These are phyloP conservation scores for Cocos nucifera DNA, from an alignment of 176 grass and related monocot species.

Conservation along the genomic window DNA sequence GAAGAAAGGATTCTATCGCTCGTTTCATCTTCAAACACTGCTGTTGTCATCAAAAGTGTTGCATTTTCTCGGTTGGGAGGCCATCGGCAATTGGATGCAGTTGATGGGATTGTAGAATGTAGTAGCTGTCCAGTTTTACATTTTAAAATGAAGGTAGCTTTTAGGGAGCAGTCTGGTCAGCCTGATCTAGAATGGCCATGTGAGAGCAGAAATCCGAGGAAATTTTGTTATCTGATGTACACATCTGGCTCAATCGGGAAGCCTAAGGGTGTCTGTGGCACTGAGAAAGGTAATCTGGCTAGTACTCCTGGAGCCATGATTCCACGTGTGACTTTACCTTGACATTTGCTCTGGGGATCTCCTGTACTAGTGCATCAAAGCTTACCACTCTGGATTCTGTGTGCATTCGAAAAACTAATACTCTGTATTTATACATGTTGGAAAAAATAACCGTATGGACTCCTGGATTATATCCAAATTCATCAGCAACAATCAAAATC, in stretches of 20 bases:
- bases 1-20: conserved; percentile 45
- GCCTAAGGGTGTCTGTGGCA: conserved; percentile 81
- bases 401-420: too few species aligned
- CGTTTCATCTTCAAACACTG: conserved; percentile 39
- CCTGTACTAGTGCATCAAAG: too few species aligned
- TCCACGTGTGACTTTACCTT: too few species aligned
- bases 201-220: conserved; percentile 1
- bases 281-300: conserved; percentile 44
- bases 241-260: conserved; percentile 89
- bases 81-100: neutral
- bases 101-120: conserved; percentile 8
- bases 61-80: neutral
- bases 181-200: conserved; percentile 50
- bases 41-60: conserved; percentile 20
- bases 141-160: conserved; percentile 21
- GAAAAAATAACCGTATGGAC: too few species aligned
- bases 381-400: too few species aligned
- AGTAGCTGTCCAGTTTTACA: conserved; percentile 23
- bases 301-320: neutral
- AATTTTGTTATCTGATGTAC: conserved; percentile 85
- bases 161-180: neutral
- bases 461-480: too few species aligned
- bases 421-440: too few species aligned
- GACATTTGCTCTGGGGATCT: too few species aligned
- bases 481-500: too few species aligned